Evolutionary conservation across 2,329 filamentous ascomycete species (phyloP).

Genomic region (Proliferodiscus dingleyae): DNA sequence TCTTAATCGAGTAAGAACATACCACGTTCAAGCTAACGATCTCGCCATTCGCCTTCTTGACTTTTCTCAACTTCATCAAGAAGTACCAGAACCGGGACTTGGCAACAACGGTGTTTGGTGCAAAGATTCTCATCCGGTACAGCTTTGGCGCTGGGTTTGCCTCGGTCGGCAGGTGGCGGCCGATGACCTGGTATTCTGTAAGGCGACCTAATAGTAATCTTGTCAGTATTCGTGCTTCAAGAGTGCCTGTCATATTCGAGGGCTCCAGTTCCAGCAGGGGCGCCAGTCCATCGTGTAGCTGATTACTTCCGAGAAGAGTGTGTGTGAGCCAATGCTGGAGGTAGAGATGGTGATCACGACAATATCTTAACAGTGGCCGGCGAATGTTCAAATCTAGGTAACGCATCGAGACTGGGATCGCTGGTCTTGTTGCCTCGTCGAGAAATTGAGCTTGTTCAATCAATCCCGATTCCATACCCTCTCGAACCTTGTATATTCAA

Average conservation of each 20-base stretch:
- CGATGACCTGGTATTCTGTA: slow-evolving; percentile 99
- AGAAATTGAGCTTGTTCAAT: neutral
- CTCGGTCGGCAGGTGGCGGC: slow-evolving; percentile 97
- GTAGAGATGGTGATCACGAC: too few relatives aligned
- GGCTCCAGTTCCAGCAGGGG: too few relatives aligned
- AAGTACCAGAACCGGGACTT: slow-evolving; percentile 99
- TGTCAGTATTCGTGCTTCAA: slow-evolving; percentile 22
- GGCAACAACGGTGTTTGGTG: slow-evolving; percentile 93
- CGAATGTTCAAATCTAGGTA: too few relatives aligned
- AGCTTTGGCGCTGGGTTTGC: slow-evolving; percentile 95
- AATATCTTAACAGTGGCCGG: too few relatives aligned
- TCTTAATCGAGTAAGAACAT: too few relatives aligned
- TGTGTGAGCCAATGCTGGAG: too few relatives aligned
- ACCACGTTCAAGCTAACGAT: slow-evolving; percentile 96
- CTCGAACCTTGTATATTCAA: neutral
- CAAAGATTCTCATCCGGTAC: slow-evolving; percentile 99
- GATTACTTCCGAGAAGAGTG: too few relatives aligned
- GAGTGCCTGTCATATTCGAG: too few relatives aligned
- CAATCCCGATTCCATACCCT: neutral
- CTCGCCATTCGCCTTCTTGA: slow-evolving; percentile 99
- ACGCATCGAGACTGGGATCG: too few relatives aligned
- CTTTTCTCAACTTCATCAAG: slow-evolving; percentile 97
- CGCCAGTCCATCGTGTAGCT: too few relatives aligned
- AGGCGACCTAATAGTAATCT: slow-evolving; percentile 74
- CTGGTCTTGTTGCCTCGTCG: too few relatives aligned